Percentiles rank a stretch among this genome's conserved stretches.
Evolutionary conservation across 2,329 filamentous ascomycete genomes (phyloP).

Genomic region (Macrophomina tecta): DNA sequence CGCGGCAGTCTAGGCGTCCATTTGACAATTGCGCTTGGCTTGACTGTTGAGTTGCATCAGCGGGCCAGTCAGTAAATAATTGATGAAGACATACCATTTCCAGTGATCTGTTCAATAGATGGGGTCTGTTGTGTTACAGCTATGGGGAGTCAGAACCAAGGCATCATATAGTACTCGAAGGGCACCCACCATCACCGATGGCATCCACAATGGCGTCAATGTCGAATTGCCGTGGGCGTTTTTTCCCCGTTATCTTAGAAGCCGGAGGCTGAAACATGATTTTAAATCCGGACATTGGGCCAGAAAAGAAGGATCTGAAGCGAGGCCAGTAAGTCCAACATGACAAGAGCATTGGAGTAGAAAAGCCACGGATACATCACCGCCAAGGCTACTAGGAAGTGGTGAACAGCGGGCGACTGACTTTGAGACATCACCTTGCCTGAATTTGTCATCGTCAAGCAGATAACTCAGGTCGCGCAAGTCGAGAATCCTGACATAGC

Average conservation of each 20-base stretch:
- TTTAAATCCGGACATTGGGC: slow-evolving; percentile 53
- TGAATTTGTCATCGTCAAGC: slow-evolving; percentile 65
- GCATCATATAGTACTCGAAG: slow-evolving; percentile 29
- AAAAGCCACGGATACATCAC: background rate
- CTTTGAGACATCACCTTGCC: slow-evolving; percentile 60
- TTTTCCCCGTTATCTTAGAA: slow-evolving; percentile 36
- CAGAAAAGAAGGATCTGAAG: slow-evolving; percentile 58
- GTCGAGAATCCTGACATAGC: slow-evolving; percentile 69
- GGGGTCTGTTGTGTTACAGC: slow-evolving; percentile 55
- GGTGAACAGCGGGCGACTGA: slow-evolving; percentile 42
- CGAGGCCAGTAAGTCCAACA: background rate
- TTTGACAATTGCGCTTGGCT: slow-evolving; percentile 58
- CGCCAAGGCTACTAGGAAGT: background rate
- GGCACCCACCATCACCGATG: background rate
- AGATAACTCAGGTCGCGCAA: slow-evolving; percentile 66
- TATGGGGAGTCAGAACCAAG: slow-evolving; percentile 30
- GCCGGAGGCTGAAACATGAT: slow-evolving; percentile 37
- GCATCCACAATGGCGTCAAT: slow-evolving; percentile 54
- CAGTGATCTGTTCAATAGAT: slow-evolving; percentile 65
- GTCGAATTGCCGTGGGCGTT: slow-evolving; percentile 45
- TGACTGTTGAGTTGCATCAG: slow-evolving; percentile 44
- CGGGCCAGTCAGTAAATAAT: background rate
- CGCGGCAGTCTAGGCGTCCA: slow-evolving; percentile 67
- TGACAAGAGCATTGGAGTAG: background rate
- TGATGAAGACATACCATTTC: slow-evolving; percentile 48